A percentile compares a stretch with the other conserved stretches of the same genome.
Conservation (phyloP, 306 rosid genomes). For the Fragaria ananassa region DNA sequence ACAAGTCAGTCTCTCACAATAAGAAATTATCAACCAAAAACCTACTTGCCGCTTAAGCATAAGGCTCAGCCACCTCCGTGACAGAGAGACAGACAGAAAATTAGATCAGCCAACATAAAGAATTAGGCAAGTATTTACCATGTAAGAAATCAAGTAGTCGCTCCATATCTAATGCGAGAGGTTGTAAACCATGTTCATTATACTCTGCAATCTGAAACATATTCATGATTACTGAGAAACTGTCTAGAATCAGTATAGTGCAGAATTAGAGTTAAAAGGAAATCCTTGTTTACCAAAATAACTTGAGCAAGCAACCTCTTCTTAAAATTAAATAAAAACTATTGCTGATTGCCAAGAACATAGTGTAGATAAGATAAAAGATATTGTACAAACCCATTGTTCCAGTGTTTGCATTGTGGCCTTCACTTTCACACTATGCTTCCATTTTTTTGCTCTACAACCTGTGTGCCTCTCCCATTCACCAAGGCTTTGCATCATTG, state of each 20-base stretch:
- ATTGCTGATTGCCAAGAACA: neutral
- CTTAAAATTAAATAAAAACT: neutral
- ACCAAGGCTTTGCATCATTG: conserved; percentile 74
- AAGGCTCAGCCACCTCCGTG: neutral
- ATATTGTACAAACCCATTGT: conserved; percentile 78
- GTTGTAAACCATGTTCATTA: conserved; percentile 44
- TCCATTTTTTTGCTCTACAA: conserved; percentile 97
- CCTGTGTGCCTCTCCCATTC: conserved; percentile 98
- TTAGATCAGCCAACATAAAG: conserved; percentile 16
- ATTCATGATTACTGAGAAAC: conserved; percentile 26
- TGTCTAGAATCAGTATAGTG: neutral
- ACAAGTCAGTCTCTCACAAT: conserved; percentile 12
- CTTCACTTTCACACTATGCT: conserved; percentile 89
- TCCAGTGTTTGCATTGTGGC: conserved; percentile 77
- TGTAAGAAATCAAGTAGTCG: conserved; percentile 62
- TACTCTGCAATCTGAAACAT: conserved; percentile 63
- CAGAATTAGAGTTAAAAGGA: neutral
- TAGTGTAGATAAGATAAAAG: conserved; percentile 3
- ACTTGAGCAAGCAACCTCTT: neutral
- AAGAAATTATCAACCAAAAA: conserved; percentile 23
- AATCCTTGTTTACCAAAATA: neutral
- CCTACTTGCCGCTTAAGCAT: conserved; percentile 14
- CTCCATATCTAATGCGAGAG: conserved; percentile 56
- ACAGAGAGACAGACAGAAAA: neutral
- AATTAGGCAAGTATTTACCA: conserved; percentile 43